phyloP scores from a whole-genome alignment of 1,284 basidiomycete genomes.

The Kwoniella shivajii region DNA sequence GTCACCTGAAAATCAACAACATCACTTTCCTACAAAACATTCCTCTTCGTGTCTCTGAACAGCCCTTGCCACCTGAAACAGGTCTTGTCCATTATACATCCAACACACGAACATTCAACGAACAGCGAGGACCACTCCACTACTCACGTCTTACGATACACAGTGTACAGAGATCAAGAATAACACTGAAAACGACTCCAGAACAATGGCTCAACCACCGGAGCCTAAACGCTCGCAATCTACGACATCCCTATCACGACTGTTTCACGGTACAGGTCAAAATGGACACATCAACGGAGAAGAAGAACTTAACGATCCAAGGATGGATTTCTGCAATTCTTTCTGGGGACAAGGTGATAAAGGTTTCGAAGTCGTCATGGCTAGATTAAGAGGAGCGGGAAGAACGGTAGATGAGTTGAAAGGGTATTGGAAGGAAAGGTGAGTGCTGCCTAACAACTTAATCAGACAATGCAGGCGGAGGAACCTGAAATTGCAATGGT shows the following conservation, averaged over 20 bases:
- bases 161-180: neutral
- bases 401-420: slow-evolving; percentile 86
- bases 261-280: slow-evolving; percentile 39
- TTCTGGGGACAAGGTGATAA: slow-evolving; percentile 89
- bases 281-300: slow-evolving; percentile 15
- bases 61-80: slow-evolving; percentile 5
- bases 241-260: slow-evolving; percentile 47
- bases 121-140: neutral
- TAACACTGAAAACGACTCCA: neutral
- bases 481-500: no score
- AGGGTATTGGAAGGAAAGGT: slow-evolving; percentile 88
- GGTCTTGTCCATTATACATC: neutral
- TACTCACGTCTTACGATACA: neutral
- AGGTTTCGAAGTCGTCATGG: slow-evolving; percentile 87
- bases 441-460: no score
- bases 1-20: neutral
- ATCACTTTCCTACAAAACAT: neutral
- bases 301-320: slow-evolving; percentile 40
- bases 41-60: neutral
- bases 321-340: slow-evolving; percentile 88
- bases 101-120: neutral
- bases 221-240: slow-evolving; percentile 49
- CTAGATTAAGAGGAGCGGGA: slow-evolving; percentile 79
- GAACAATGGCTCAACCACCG: slow-evolving; percentile 11
- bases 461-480: no score